phyloP scores from a whole-genome alignment of 129 eudicot species.

The Artemisia argyi region DNA sequence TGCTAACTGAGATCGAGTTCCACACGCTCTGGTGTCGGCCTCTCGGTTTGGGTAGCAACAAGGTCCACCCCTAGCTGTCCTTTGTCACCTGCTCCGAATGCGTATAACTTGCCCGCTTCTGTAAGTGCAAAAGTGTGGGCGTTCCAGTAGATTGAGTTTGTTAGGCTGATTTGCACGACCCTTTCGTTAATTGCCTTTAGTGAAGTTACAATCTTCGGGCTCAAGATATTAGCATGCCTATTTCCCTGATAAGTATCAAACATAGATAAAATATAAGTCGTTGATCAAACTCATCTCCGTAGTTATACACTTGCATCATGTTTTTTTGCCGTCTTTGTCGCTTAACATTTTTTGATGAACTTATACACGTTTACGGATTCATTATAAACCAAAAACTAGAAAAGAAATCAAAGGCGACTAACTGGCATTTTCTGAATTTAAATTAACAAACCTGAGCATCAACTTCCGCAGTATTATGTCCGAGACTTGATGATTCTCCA shows the following conservation, averaged over 20 bases:
- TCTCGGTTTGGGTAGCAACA: conserved; percentile 57
- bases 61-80: conserved; percentile 88
- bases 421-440: neutral
- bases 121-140: conserved; percentile 92
- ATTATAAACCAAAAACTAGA: too few relatives aligned
- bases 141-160: conserved; percentile 83
- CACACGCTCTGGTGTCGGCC: conserved; percentile 66
- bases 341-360: too few relatives aligned
- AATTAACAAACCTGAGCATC: conserved; percentile 65
- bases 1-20: conserved; percentile 70
- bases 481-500: conserved; percentile 95
- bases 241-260: conserved; percentile 41
- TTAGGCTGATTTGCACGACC: conserved; percentile 84
- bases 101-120: conserved; percentile 67
- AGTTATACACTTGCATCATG: too few relatives aligned
- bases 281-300: too few relatives aligned
- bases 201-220: conserved; percentile 70
- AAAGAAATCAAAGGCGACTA: too few relatives aligned
- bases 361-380: too few relatives aligned
- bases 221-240: conserved; percentile 66
- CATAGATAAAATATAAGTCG: too few relatives aligned
- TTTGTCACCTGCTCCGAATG: conserved; percentile 92
- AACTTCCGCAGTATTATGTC: conserved; percentile 60
- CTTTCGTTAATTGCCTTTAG: conserved; percentile 62
- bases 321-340: too few relatives aligned